phyloP scores from a whole-genome alignment of 768 basidiomycete species.

The Lactarius sanguifluus region DNA sequence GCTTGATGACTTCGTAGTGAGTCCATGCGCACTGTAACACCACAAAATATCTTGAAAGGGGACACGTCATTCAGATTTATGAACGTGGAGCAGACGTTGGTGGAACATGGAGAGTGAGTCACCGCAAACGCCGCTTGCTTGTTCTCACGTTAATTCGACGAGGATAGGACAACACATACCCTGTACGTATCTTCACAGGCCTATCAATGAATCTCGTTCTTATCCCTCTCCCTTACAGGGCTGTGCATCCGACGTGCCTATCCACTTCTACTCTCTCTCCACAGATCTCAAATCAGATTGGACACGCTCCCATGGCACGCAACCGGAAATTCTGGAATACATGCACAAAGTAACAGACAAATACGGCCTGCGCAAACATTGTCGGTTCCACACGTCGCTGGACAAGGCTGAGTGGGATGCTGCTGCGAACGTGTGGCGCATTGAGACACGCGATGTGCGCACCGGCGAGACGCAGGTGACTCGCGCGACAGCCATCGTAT shows the following conservation, averaged over 20 bases:
- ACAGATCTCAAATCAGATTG: constrained; percentile 35
- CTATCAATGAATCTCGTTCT: neutral
- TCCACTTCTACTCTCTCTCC: constrained; percentile 33
- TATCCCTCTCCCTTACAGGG: constrained; percentile 24
- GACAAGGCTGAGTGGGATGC: constrained; percentile 35
- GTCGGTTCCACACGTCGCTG: constrained; percentile 34
- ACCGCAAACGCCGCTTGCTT: too few species aligned
- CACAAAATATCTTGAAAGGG: neutral
- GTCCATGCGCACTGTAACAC: constrained; percentile 4
- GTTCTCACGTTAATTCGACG: neutral
- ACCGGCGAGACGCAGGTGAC: constrained; percentile 19
- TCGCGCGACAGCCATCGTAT: constrained; percentile 34
- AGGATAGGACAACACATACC: constrained; percentile 32
- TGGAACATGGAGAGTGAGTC: constrained; percentile 34
- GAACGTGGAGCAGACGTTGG: constrained; percentile 34
- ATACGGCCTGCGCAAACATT: constrained; percentile 28
- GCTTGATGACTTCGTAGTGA: constrained; percentile 35
- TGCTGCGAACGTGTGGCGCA: constrained; percentile 30
- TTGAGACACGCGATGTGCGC: constrained; percentile 30
- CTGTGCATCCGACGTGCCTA: constrained; percentile 32
- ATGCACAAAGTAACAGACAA: constrained; percentile 30
- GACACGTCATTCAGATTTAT: constrained; percentile 33
- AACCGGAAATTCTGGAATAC: constrained; percentile 36
- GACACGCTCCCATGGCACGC: constrained; percentile 29
- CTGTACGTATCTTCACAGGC: constrained; percentile 16